Conservation (phyloP, 2,329 filamentous ascomycete genomes). For the Colletotrichum karsti region DNA sequence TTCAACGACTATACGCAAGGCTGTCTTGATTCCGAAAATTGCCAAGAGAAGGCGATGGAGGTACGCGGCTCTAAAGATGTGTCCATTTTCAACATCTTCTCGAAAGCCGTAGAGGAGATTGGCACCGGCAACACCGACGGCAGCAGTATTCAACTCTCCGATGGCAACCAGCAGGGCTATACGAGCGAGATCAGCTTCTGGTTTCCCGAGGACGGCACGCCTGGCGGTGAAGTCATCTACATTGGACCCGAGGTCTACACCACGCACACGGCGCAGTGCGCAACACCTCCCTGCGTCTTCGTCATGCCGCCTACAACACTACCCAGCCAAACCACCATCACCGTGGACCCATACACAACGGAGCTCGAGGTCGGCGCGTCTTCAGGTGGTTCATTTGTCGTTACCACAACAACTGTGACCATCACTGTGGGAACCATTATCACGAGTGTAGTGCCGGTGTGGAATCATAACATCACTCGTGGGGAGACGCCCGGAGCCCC, state of each 20-base stretch:
- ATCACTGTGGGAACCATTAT: slow-evolving; percentile 14
- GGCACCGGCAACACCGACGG: slow-evolving; percentile 23
- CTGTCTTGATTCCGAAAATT: slow-evolving; percentile 54
- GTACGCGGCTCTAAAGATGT: slow-evolving; percentile 29
- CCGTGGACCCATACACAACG: slow-evolving; percentile 26
- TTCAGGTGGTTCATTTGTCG: neutral
- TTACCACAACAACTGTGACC: slow-evolving; percentile 17
- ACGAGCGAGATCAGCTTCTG: slow-evolving; percentile 36
- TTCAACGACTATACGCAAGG: slow-evolving; percentile 65
- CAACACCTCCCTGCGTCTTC: slow-evolving; percentile 30
- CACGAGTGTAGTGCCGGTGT: slow-evolving; percentile 26
- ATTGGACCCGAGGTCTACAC: slow-evolving; percentile 30
- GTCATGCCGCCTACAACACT: slow-evolving; percentile 34
- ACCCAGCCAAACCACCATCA: slow-evolving; percentile 25
- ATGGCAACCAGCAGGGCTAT: slow-evolving; percentile 32
- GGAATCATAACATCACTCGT: slow-evolving; percentile 31
- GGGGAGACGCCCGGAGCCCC: neutral
- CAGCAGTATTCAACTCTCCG: slow-evolving; percentile 26
- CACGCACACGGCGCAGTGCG: slow-evolving; percentile 20
- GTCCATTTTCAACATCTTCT: slow-evolving; percentile 32
- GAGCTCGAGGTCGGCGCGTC: slow-evolving; percentile 31
- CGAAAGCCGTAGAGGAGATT: slow-evolving; percentile 26
- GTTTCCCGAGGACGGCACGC: slow-evolving; percentile 33
- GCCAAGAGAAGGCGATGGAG: slow-evolving; percentile 46
- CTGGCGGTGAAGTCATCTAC: slow-evolving; percentile 32